A percentile compares a stretch with the other conserved stretches of the same genome.
Conservation (phyloP, 2,329 filamentous ascomycete genomes). For the Colletotrichum cereale region DNA sequence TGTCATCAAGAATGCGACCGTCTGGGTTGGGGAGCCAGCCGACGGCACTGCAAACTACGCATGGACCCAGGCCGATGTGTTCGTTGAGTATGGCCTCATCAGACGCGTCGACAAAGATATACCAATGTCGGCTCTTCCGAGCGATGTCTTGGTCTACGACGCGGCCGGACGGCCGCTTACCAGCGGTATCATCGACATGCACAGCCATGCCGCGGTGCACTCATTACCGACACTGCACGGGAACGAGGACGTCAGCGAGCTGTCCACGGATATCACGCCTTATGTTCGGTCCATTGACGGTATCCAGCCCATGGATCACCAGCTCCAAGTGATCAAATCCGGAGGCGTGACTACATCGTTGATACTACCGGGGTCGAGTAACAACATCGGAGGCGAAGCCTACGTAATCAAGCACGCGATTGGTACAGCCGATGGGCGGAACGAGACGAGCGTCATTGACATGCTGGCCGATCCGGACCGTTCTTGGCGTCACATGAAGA, state of each 20-base stretch:
- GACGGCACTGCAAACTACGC: slow-evolving; percentile 66
- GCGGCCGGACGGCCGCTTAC: slow-evolving; percentile 74
- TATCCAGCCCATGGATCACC: slow-evolving; percentile 72
- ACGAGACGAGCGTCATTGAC: slow-evolving; percentile 72
- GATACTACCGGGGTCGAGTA: slow-evolving; percentile 75
- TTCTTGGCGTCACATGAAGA: slow-evolving; percentile 79
- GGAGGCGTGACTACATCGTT: slow-evolving; percentile 78
- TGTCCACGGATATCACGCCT: slow-evolving; percentile 74
- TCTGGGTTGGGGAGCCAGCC: slow-evolving; percentile 74
- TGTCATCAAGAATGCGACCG: slow-evolving; percentile 74
- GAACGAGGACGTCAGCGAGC: slow-evolving; percentile 72
- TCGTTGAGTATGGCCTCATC: slow-evolving; percentile 72
- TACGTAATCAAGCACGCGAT: slow-evolving; percentile 77
- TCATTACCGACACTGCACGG: slow-evolving; percentile 66
- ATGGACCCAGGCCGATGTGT: slow-evolving; percentile 72
- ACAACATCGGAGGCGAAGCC: slow-evolving; percentile 80
- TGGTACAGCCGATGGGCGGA: slow-evolving; percentile 69
- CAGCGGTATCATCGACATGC: slow-evolving; percentile 78
- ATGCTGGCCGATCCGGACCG: slow-evolving; percentile 75
- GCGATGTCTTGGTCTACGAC: slow-evolving; percentile 65
- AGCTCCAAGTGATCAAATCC: slow-evolving; percentile 77
- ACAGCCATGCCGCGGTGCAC: slow-evolving; percentile 73
- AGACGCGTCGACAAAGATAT: slow-evolving; percentile 62
- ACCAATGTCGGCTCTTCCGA: slow-evolving; percentile 54
- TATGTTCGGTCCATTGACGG: slow-evolving; percentile 76